phyloP scores from a whole-genome alignment of 148 eudicot species.

The Silene latifolia region DNA sequence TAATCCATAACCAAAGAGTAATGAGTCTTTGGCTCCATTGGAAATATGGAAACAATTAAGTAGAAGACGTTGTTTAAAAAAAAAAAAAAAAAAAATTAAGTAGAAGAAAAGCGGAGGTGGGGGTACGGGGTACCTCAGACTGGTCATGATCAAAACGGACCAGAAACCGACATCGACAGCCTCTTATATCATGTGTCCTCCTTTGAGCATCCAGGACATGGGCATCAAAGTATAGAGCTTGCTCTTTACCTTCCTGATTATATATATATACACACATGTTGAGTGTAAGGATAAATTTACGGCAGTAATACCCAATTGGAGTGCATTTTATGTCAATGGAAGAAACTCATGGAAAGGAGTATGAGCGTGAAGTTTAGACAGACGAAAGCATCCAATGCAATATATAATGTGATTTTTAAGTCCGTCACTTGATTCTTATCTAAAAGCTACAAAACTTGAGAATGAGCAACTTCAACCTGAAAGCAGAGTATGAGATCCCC shows the following conservation, averaged over 20 bases:
- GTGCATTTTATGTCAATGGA: background rate
- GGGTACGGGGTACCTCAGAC: slow-evolving; percentile 77
- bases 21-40: no score
- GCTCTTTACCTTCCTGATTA: slow-evolving; percentile 95
- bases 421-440: background rate
- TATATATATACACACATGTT: background rate
- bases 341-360: background rate
- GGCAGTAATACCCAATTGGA: background rate
- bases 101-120: background rate
- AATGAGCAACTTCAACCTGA: slow-evolving; percentile 51
- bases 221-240: slow-evolving; percentile 97
- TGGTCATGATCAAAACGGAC: slow-evolving; percentile 98
- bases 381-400: background rate
- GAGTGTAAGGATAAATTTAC: slow-evolving; percentile 3
- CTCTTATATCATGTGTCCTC: slow-evolving; percentile 93
- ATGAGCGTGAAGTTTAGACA: background rate
- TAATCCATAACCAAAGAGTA: no score
- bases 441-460: background rate
- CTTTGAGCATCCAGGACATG: slow-evolving; percentile 95
- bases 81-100: no score
- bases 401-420: background rate
- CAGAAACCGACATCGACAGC: slow-evolving; percentile 94
- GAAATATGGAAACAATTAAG: no score
- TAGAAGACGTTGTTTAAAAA: no score
- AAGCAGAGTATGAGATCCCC: slow-evolving; percentile 92